Evolutionary conservation across 129 eudicot species (phyloP).

Genomic region (Tagetes erecta): DNA sequence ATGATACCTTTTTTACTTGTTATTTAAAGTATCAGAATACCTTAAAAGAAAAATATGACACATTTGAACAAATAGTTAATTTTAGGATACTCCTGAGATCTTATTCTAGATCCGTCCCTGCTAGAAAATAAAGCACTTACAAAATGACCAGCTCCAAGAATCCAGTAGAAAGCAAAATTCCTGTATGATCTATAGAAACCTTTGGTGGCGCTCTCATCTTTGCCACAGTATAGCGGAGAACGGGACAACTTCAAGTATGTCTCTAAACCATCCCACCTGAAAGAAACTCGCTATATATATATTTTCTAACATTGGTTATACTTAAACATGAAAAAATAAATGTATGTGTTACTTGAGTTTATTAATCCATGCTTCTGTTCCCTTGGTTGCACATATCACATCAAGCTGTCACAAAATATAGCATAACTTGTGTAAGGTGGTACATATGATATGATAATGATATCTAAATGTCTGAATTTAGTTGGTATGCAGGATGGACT

Average conservation of each 20-base stretch:
- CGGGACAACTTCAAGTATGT: slow-evolving; percentile 32
- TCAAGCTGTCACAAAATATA: slow-evolving; percentile 41
- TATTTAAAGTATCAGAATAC: too few relatives aligned
- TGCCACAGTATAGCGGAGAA: slow-evolving; percentile 45
- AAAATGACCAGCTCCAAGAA: slow-evolving; percentile 67
- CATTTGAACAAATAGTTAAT: too few relatives aligned
- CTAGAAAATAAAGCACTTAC: slow-evolving; percentile 33
- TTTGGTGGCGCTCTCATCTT: slow-evolving; percentile 33
- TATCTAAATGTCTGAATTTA: too few relatives aligned
- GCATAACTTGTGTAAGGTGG: not conserved
- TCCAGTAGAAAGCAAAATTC: slow-evolving; percentile 54
- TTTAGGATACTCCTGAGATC: too few relatives aligned
- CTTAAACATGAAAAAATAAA: not conserved
- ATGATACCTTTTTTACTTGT: too few relatives aligned
- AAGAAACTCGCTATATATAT: not conserved
- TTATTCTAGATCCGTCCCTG: too few relatives aligned
- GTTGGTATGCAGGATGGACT: not conserved
- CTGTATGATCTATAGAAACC: slow-evolving; percentile 46
- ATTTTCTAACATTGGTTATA: too few relatives aligned
- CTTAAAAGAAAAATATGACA: too few relatives aligned
- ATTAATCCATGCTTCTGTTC: slow-evolving; percentile 56
- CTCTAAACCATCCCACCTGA: slow-evolving; percentile 54
- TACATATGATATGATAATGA: not conserved
- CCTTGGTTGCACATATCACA: slow-evolving; percentile 61
- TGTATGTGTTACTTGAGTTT: slow-evolving; percentile 50